A percentile compares a stretch with the other conserved stretches of the same genome.
Conservation (phyloP, 2,329 filamentous ascomycete genomes). For the Botrytis cinerea region DNA sequence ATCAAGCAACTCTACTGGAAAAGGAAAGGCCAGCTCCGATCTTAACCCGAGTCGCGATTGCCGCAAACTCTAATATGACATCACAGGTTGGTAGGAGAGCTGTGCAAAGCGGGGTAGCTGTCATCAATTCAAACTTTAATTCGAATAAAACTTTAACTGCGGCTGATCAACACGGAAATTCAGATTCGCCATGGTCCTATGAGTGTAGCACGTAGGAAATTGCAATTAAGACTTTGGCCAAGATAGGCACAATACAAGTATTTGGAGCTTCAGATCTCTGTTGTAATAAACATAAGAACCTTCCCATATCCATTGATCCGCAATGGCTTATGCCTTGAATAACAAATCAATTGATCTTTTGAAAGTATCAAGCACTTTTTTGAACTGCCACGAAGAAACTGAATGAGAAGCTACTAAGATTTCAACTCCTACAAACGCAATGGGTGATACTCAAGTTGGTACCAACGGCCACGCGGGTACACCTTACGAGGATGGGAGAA, state of each 20-base stretch:
- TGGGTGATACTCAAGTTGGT: constrained; percentile 1
- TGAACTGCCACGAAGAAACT: neutral
- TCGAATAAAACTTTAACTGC: neutral
- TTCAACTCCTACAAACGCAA: neutral
- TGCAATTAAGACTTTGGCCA: neutral
- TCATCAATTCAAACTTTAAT: neutral
- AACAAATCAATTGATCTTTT: neutral
- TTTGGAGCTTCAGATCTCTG: neutral
- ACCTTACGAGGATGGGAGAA: neutral
- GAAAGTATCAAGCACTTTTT: neutral
- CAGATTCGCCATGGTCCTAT: neutral
- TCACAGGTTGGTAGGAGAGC: neutral
- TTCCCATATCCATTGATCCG: neutral
- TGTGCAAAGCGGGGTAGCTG: constrained; percentile 5
- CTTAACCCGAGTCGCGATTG: neutral
- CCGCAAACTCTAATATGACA: neutral
- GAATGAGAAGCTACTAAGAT: neutral
- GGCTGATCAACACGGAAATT: neutral
- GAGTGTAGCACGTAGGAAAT: neutral
- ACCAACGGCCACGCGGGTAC: neutral
- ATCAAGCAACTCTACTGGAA: neutral
- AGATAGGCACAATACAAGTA: neutral
- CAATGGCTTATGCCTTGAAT: neutral
- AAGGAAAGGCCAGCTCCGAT: neutral
- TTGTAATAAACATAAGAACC: neutral